Evolutionary conservation across 352 stramenopile genomes (phyloP).

Genomic region (Aphanomyces stellatus): DNA sequence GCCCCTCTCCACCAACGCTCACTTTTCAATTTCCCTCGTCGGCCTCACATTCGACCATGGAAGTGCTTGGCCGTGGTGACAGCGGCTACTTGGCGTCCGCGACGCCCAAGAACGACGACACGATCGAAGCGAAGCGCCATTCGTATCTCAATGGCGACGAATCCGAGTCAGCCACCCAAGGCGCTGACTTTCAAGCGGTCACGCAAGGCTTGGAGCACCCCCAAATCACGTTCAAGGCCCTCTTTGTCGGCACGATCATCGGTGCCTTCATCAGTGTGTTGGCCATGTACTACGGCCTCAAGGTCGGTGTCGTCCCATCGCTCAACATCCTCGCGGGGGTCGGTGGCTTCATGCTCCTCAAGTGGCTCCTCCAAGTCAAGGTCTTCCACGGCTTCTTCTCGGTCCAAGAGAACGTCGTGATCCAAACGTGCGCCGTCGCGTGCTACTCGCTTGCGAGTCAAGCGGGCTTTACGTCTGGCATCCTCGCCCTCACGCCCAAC

Average conservation of each 20-base stretch:
- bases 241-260: slow-evolving; percentile 5
- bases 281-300: slow-evolving; percentile 19
- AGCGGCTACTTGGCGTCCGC: background rate
- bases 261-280: slow-evolving; percentile 12
- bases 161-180: background rate
- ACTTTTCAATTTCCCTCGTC: background rate
- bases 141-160: background rate
- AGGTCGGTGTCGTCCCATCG: slow-evolving; percentile 12
- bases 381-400: background rate
- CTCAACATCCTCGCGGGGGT: slow-evolving; percentile 17
- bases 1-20: background rate
- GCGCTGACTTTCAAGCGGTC: slow-evolving; percentile 1
- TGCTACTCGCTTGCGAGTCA: slow-evolving; percentile 6
- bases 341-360: slow-evolving; percentile 15
- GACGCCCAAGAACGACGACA: background rate
- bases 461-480: slow-evolving; percentile 7
- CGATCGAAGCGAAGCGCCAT: background rate
- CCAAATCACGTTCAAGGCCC: slow-evolving; percentile 4
- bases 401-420: slow-evolving; percentile 18
- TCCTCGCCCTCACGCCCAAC: slow-evolving; percentile 2
- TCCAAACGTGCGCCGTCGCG: slow-evolving; percentile 13
- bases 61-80: background rate
- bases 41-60: too few species aligned
- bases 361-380: background rate
- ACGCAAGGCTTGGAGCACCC: background rate